Base-by-base conservation (phyloP, 306 rosid genomes). In the Pterocarpus macrocarpus region DNA sequence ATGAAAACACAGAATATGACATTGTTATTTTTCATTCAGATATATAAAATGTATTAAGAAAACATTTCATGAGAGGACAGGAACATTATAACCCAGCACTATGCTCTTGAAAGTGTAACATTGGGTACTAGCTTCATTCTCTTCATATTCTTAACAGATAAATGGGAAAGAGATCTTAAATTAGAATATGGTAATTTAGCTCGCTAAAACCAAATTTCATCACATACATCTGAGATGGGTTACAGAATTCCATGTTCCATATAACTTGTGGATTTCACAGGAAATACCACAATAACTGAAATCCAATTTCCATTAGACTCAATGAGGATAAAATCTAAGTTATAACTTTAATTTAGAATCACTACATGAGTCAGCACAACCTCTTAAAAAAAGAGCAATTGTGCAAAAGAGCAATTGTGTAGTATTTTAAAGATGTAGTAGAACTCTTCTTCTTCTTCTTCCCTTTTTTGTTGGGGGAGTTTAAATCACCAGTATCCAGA, bases 1-100 rank as follows among this genome's bases (percentile, higher is more conserved):
- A 75, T 69, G 59, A 44, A 66, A 58, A 59, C 78, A 84, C 68
- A 28, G 62, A 73, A 64, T 71, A 69, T 43, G 68, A 62, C 72
- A 79, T 80, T 59, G 68, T 52, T 34, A 15, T 44, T 75, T 36
- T 79, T 66, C 81, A 63, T 56, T 52, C 28, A 55, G 61, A 55
- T 55, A n/a, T 1, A 17, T 55, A n/a, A n/a, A 55, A n/a, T 5
- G 28, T 15, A 55, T 55, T 35, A 33, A 38, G 12, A 43, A 65
- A 55, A 47, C 52, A 47, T 75, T 80, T 66, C 11, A 7, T 33
- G 6, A 50, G 59, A 53, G 79, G 69, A 43, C 33, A 66, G 75
- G 64, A 71, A 45, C 62, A 80, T 35, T 36, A 38, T 15, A 57
- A 39, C 76, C 58, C 30, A 80, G 58, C 71, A 66, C 30, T 13